phyloP scores from a whole-genome alignment of 2,329 filamentous ascomycete species.

The Colletotrichum sp. region DNA sequence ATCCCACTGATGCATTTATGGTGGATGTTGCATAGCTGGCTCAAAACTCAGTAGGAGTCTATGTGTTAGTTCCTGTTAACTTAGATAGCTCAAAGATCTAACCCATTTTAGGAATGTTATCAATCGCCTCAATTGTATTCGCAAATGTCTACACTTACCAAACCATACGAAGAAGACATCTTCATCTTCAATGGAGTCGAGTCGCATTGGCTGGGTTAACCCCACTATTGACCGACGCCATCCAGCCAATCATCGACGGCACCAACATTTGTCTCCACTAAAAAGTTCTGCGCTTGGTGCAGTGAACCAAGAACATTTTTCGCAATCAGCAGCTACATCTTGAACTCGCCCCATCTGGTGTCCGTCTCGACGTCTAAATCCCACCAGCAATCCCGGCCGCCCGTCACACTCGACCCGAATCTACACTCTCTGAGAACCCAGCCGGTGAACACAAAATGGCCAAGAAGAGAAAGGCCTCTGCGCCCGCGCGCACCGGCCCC shows the following conservation, averaged over 20 bases:
- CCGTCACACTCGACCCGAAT: background rate
- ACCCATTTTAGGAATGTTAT: no score
- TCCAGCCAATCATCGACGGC: background rate
- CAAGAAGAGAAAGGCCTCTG: constrained; percentile 74
- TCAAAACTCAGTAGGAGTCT: no score
- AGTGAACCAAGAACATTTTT: constrained; percentile 16
- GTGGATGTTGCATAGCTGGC: background rate
- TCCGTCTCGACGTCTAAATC: background rate
- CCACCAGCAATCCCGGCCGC: background rate
- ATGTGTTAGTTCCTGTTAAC: no score
- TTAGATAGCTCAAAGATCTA: no score
- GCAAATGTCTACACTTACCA: background rate
- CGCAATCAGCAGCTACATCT: background rate
- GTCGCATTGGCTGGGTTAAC: background rate
- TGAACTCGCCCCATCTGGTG: background rate
- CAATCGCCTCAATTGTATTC: background rate
- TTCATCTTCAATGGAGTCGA: background rate
- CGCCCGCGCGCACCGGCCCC: constrained; percentile 53
- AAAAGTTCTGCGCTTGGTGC: constrained; percentile 22
- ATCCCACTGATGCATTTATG: background rate
- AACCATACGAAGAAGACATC: background rate
- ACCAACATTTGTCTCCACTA: background rate
- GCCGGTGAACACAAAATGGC: constrained; percentile 48
- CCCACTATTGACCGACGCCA: background rate
- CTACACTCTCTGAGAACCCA: background rate